Evolutionary conservation across 768 basidiomycete genomes (phyloP).

Genomic region (Leucocoprinus birnbaumii): DNA sequence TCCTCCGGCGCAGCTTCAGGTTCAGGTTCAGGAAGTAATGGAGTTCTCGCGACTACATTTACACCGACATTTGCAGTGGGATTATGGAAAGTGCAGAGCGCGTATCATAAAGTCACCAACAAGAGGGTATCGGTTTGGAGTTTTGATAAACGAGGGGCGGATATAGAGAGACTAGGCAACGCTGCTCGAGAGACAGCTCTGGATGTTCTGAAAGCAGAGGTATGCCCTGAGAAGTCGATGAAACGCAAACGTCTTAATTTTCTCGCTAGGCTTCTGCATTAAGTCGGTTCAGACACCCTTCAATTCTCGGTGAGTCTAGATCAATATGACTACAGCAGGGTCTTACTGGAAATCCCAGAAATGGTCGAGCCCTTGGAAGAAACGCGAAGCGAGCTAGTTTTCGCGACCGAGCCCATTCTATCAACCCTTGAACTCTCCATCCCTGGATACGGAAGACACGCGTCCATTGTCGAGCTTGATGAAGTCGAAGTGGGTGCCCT

Average conservation of each 20-base stretch:
- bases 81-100: constrained; percentile 86
- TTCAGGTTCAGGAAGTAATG: constrained; percentile 16
- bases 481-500: constrained; percentile 76
- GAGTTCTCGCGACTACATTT: constrained; percentile 33
- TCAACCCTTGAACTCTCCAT: constrained; percentile 81
- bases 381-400: constrained; percentile 82
- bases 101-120: constrained; percentile 82
- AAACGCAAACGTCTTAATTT: neutral
- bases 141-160: constrained; percentile 78
- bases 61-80: constrained; percentile 69
- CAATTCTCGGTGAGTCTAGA: constrained; percentile 68
- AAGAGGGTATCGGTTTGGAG: constrained; percentile 94
- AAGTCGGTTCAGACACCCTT: constrained; percentile 86
- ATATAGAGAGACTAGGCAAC: constrained; percentile 67
- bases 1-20: constrained; percentile 12
- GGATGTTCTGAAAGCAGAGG: constrained; percentile 91
- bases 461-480: constrained; percentile 78
- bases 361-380: constrained; percentile 98
- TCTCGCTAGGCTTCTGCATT: constrained; percentile 71
- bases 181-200: constrained; percentile 69
- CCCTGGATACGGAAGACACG: constrained; percentile 53
- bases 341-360: constrained; percentile 45
- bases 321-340: neutral
- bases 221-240: constrained; percentile 24
- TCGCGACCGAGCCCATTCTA: constrained; percentile 89